phyloP scores from a whole-genome alignment of 1,284 basidiomycete genomes.

The Microbotryum saponariae region DNA sequence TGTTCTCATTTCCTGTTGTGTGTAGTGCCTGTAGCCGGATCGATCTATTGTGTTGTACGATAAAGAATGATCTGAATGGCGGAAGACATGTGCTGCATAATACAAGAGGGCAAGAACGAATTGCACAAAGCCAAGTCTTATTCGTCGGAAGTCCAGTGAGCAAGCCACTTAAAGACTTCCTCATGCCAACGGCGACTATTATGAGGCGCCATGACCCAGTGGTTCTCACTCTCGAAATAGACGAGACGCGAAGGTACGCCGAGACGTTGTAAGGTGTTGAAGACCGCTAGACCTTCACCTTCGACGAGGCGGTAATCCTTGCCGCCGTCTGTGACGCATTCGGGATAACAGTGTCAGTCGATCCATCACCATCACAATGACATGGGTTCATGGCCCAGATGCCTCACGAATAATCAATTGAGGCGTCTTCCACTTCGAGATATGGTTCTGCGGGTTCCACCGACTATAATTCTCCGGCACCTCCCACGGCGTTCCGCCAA shows the following conservation, averaged over 20 bases:
- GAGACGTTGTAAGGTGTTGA: constrained; percentile 59
- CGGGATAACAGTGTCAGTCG: constrained; percentile 62
- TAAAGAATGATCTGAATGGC: too few relatives aligned
- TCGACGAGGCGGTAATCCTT: constrained; percentile 53
- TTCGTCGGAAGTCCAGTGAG: constrained; percentile 40
- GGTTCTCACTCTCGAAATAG: constrained; percentile 77
- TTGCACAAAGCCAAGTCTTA: background rate
- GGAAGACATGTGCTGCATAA: too few relatives aligned
- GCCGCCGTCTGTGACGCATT: constrained; percentile 58
- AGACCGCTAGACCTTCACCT: constrained; percentile 69
- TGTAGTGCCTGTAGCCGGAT: too few relatives aligned
- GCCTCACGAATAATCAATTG: constrained; percentile 55
- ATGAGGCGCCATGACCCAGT: constrained; percentile 72
- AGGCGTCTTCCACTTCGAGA: constrained; percentile 76
- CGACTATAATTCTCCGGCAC: constrained; percentile 46
- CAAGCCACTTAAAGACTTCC: constrained; percentile 79
- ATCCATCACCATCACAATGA: constrained; percentile 52
- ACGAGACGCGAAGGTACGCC: constrained; percentile 72
- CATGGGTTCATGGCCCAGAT: background rate
- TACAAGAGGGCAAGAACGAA: too few relatives aligned
- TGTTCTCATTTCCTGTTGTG: too few relatives aligned
- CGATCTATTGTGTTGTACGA: too few relatives aligned
- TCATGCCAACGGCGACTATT: constrained; percentile 67
- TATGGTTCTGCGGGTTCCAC: constrained; percentile 62
- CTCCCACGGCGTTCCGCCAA: constrained; percentile 70